Conservation (phyloP, 148 eudicot genomes). For the Fagopyrum homotropicum region DNA sequence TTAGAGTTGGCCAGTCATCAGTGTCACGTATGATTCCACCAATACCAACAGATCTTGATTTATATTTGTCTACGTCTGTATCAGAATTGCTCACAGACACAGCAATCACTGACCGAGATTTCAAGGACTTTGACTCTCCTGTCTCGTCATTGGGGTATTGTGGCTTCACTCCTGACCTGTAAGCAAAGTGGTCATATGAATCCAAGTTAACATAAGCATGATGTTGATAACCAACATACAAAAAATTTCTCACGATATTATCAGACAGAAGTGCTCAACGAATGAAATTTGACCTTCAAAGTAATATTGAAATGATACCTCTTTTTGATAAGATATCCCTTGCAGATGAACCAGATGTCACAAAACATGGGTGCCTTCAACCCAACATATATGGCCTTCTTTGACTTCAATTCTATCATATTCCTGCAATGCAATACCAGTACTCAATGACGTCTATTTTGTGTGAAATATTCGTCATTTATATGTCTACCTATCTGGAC, state of each 20-base stretch:
- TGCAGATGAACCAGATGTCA: slow-evolving; percentile 75
- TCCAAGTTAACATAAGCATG: neutral
- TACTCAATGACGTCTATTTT: neutral
- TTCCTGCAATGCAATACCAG: slow-evolving; percentile 39
- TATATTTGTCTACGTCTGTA: neutral
- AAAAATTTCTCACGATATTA: neutral
- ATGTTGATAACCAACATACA: neutral
- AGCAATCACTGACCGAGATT: slow-evolving; percentile 17
- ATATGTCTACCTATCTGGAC: neutral
- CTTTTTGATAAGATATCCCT: slow-evolving; percentile 47
- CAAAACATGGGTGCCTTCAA: slow-evolving; percentile 65
- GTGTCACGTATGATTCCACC: neutral
- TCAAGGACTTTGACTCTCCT: slow-evolving; percentile 23
- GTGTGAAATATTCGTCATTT: neutral
- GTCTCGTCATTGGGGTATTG: slow-evolving; percentile 29
- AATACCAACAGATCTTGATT: slow-evolving; percentile 8
- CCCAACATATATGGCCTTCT: slow-evolving; percentile 69
- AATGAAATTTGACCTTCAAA: neutral
- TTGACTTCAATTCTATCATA: slow-evolving; percentile 73
- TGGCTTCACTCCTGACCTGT: slow-evolving; percentile 13
- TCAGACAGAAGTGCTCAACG: neutral
- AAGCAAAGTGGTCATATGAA: neutral
- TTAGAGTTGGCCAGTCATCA: slow-evolving; percentile 20
- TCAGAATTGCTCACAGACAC: neutral
- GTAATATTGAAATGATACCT: slow-evolving; percentile 39